A percentile compares a stretch with the other conserved stretches of the same genome.
Conservation (phyloP, 2,329 filamentous ascomycete species). For the Beauveria sp. region DNA sequence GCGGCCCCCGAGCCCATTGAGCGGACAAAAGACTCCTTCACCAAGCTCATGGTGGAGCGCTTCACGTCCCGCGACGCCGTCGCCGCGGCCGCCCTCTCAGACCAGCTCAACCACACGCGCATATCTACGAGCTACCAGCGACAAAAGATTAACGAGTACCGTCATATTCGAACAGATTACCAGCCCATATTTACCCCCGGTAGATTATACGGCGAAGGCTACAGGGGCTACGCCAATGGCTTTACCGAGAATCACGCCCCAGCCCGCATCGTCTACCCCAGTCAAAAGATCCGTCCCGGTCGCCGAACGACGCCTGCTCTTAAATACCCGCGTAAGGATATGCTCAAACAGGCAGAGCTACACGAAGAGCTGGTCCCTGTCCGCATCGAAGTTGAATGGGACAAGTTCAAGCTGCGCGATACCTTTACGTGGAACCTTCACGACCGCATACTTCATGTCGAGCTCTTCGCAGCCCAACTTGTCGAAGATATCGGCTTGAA, state of each 20-base stretch:
- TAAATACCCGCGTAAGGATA: conserved; percentile 70
- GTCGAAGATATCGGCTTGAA: conserved; percentile 85
- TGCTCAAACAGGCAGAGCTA: conserved; percentile 79
- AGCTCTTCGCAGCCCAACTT: conserved; percentile 80
- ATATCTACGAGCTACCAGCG: conserved; percentile 55
- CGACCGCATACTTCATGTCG: conserved; percentile 71
- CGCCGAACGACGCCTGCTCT: conserved; percentile 66
- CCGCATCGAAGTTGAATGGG: conserved; percentile 86
- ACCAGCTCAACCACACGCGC: conserved; percentile 45
- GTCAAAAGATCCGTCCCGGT: conserved; percentile 66
- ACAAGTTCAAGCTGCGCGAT: conserved; percentile 90
- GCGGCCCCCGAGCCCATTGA: conserved; percentile 27
- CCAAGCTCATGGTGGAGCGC: conserved; percentile 45
- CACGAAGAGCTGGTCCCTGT: conserved; percentile 88
- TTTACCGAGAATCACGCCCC: conserved; percentile 64
- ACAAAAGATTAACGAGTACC: conserved; percentile 63
- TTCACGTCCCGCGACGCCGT: conserved; percentile 47
- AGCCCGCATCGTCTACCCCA: conserved; percentile 70
- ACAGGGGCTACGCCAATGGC: conserved; percentile 82
- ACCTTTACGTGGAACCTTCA: conserved; percentile 98
- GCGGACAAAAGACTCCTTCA: conserved; percentile 50
- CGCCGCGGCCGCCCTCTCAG: conserved; percentile 43
- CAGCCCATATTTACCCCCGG: conserved; percentile 48
- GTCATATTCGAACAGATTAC: conserved; percentile 47
- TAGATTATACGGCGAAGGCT: conserved; percentile 64